These are phyloP conservation scores for Fraxinus nigra DNA, from an alignment of 305 asterid species.

Conservation along the genomic window DNA sequence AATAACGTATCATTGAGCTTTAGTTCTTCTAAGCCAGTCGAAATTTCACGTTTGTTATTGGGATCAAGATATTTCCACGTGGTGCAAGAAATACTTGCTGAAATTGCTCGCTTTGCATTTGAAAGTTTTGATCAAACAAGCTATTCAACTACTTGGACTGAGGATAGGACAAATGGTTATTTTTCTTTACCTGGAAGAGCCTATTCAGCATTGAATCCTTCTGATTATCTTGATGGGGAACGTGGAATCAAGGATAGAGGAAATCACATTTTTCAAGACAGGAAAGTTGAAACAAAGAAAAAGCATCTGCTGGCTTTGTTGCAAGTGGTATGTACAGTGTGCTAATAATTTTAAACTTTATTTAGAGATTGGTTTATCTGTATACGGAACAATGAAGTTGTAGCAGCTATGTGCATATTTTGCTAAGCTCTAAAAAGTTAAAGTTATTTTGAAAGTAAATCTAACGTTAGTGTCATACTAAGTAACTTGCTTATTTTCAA, in stretches of 20 bases:
- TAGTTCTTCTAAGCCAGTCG: conserved; percentile 44
- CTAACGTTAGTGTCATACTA: neutral
- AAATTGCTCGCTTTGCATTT: conserved; percentile 54
- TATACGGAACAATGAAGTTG: neutral
- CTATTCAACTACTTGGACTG: conserved; percentile 24
- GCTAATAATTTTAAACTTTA: neutral
- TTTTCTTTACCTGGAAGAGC: conserved; percentile 26
- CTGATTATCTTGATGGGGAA: conserved; percentile 26
- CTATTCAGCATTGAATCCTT: conserved; percentile 17
- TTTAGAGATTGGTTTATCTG: neutral
- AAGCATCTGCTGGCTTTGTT: conserved; percentile 56
- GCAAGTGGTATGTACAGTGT: conserved; percentile 50
- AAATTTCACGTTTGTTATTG: conserved; percentile 40
- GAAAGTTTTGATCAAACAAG: conserved; percentile 32
- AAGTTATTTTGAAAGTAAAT: neutral
- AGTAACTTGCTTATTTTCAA: neutral
- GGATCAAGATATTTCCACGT: conserved; percentile 56
- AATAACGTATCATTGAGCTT: conserved; percentile 37
- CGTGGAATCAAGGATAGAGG: conserved; percentile 9
- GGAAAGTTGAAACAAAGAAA: conserved; percentile 47
- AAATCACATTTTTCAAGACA: conserved; percentile 25
- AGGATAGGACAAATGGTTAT: conserved; percentile 15
- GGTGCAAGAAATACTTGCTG: conserved; percentile 81
- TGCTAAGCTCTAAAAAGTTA: neutral
- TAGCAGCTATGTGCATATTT: neutral